Evolutionary conservation across 805 yeast species (phyloP), one percentile per base, ranked within the genome.

Genomic region (Candida vaughaniae): DNA sequence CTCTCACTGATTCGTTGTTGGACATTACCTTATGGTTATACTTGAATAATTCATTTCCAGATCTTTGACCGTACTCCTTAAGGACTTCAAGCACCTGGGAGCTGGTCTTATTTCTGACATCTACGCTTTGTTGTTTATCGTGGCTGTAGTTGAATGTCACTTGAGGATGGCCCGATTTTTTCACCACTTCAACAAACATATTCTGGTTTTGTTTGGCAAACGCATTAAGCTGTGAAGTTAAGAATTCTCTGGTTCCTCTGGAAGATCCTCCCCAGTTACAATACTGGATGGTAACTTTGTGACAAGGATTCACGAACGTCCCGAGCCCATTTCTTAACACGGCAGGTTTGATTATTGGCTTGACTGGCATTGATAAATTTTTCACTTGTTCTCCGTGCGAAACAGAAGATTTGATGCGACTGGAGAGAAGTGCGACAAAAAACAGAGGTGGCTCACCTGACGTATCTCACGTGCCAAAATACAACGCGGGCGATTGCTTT

Each of bases 201-300:
- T 76, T 73, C 27, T 86, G 81, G 55, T 86, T 71, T 31, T 65
- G 51, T 15, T 57, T 46, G 3, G 96, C 93, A 40, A 86, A 62
- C 6, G 64, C 45, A 35, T 74, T 64, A 77, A 70, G 50, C 75
- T 71, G 35, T 58, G 71, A 71, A 29, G 72, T 66, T 37, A 93
- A 64, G 42, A 84, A 78, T 38, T 83, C 80, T 55, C 89, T 71
- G 66, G 89, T 75, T 3, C 97, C 97, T 35, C 72, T 71, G 1
- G 98, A 90, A 2, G 95, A 84, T 16, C 97, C 98, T 29, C 97
- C 98, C 82, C 95, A 84, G 71, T 93, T 89, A 67, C 96, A 89
- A 65, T 82, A 93, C 43, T 85, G 83, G 31, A 93, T 59, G 1
- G 82, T 73, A 35, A 93, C 73, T 53, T 76, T 78, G 50, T 76